A percentile compares a stretch with the other conserved stretches of the same genome.
phyloP scores from a whole-genome alignment of 2,329 filamentous ascomycete species.

The Shiraia sp. region DNA sequence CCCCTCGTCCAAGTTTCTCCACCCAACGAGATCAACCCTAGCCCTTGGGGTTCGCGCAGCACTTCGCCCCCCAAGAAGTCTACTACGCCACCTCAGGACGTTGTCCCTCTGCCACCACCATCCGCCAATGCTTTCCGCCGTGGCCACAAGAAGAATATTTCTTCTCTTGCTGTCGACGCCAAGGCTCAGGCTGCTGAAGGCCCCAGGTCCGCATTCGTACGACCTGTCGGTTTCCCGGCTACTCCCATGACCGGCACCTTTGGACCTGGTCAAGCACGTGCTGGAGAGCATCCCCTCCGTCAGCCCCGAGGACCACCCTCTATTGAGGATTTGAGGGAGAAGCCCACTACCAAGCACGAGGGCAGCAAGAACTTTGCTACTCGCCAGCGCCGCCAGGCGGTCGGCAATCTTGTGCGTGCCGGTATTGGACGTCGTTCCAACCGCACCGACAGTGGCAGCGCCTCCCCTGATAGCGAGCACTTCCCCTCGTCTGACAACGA shows the following conservation, averaged over 20 bases:
- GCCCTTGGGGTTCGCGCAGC: constrained; percentile 61
- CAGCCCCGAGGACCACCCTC: constrained; percentile 92
- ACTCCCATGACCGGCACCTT: constrained; percentile 85
- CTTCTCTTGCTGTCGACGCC: constrained; percentile 66
- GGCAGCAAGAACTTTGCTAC: constrained; percentile 97
- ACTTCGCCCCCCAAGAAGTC: constrained; percentile 65
- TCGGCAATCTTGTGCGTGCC: constrained; percentile 88
- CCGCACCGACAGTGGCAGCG: constrained; percentile 73
- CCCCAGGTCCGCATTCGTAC: constrained; percentile 70
- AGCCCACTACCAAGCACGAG: constrained; percentile 90
- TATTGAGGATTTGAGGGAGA: constrained; percentile 85
- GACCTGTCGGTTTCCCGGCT: constrained; percentile 67
- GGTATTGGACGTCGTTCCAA: constrained; percentile 79
- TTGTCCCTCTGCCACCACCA: constrained; percentile 78
- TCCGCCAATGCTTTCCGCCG: constrained; percentile 92
- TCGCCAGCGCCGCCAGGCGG: constrained; percentile 86
- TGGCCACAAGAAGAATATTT: constrained; percentile 82
- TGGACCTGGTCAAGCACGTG: constrained; percentile 87
- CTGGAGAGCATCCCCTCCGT: constrained; percentile 90
- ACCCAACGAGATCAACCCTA: constrained; percentile 63
- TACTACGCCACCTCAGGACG: constrained; percentile 70
- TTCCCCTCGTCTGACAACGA: constrained; percentile 73
- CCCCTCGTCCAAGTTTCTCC: constrained; percentile 80
- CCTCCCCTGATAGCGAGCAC: constrained; percentile 87
- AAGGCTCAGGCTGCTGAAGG: constrained; percentile 62